Evolutionary conservation across 768 basidiomycete species (phyloP), one percentile per base, ranked within the genome.

Genomic region (Sporobolomyces pararoseus): DNA sequence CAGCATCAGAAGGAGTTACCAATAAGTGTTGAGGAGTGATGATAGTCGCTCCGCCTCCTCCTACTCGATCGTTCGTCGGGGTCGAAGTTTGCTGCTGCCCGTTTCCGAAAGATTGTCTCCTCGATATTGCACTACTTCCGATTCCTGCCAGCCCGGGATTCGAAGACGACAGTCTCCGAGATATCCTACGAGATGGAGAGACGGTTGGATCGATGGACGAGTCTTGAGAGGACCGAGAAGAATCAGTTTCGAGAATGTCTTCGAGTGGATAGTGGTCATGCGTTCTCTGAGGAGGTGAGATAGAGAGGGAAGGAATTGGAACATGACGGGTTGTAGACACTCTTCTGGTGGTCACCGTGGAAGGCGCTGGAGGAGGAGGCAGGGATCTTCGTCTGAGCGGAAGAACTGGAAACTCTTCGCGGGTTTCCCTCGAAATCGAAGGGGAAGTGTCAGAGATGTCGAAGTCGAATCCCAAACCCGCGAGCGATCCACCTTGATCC

Each of bases 191-290:
- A 2, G 66, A 65, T 7, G 66, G 71, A 19, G 71, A 63, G 23
- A 50, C 63, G n/a, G 63, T 64, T n/a, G 63, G 68, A 46, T 72
- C 66, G 63, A 14, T n/a, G 2, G 52, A 46, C 2, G 71, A 68
- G 31, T 68, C 71, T 1, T 34, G 37, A 21, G 63, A 65, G 4
- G 35, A 54, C 5, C 50, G 54, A 19, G 68, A 70, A 21, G 58
- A 61, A 39, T 52, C 61, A 7, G 57, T 65, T 27, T 50, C 52
- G 39, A 53, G 32, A 21, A 50, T 32, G 29, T 73, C 72, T n/a
- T 63, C 60, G 50, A 61, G 59, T 1, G 44, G 29, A 42, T 42
- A 9, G 5, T 19, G 31, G 6, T 59, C 31, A 49, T 19, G 7
- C 52, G 44, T 25, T 44, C 61, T 31, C 2, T 42, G 52, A 0